Evolutionary conservation across 2,329 filamentous ascomycete genomes (phyloP).

Genomic region (Emmonsiellopsis sp.): DNA sequence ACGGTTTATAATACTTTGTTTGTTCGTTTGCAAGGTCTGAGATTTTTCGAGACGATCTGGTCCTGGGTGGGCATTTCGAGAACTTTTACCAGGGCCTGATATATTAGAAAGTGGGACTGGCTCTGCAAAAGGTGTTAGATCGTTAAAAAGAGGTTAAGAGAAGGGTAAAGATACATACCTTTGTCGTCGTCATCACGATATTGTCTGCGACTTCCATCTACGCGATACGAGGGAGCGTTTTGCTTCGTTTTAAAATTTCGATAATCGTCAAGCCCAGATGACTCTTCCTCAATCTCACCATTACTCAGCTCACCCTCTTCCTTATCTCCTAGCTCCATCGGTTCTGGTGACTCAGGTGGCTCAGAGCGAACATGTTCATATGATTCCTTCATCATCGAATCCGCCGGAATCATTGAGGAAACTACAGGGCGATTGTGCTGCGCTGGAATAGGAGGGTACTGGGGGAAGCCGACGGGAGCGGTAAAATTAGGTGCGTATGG

Average conservation of each 20-base stretch:
- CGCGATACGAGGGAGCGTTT: not conserved
- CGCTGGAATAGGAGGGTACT: conserved; percentile 2
- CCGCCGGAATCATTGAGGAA: not conserved
- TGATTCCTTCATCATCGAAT: not conserved
- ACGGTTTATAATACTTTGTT: not conserved
- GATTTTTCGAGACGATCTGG: not conserved
- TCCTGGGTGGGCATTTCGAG: not conserved
- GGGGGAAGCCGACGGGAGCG: conserved; percentile 10
- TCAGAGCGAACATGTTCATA: not conserved
- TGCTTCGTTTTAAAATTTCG: not conserved
- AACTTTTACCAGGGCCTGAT: not conserved
- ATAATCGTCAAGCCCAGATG: not conserved
- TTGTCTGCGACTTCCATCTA: not conserved
- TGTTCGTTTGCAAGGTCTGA: not conserved
- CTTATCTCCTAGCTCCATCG: conserved; percentile 33
- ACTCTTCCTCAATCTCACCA: conserved; percentile 33
- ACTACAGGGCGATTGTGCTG: not conserved
- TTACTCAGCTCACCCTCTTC: conserved; percentile 76
- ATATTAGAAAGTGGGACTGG: not conserved
- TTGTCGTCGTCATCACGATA: not conserved
- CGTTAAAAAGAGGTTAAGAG: not conserved
- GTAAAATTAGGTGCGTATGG: conserved; percentile 2
- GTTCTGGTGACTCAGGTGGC: conserved; percentile 4
- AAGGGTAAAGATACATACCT: not conserved
- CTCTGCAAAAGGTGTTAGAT: not conserved